Base-by-base conservation (phyloP, 2,329 filamentous ascomycete species). In the Pseudocercospora fijiensis region DNA sequence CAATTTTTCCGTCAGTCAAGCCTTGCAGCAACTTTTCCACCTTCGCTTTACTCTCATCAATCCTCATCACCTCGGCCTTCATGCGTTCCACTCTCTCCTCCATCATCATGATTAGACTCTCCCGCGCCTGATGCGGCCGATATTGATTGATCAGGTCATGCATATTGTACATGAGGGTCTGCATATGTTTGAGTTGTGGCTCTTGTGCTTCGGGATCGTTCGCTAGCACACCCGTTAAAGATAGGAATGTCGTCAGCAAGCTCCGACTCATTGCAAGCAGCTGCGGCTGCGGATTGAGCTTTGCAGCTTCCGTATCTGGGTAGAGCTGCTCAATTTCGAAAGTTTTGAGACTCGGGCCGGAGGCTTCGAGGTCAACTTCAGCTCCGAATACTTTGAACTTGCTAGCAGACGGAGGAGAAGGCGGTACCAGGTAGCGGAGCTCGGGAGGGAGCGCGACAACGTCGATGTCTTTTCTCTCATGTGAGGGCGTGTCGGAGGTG, bases 81-180 rank as follows among this genome's bases (percentile, higher is more conserved):
- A 88, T 89, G 69, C 82, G 84, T 70, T 91, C 87, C 28, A 96
- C 79, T 72, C 94, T 90, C 69, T 90, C 88, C 78, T 96, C 90
- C 90, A 97, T 92, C 81, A 94, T 85, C 69, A 89, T 79, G 30
- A 96, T 96, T 63, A 96, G 81, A 27, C 89, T 92, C 79, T 97
- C 93, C 51, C 94, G 82, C 24, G 93, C 92, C 79, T 98, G 94
- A 75, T 97, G 93, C 9, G 93, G 93, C 30, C 94, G 85, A 78
- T 96, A 98, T 76, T 96, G 89, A 76, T 99, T 99, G 69, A 98
- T 87, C 60, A 96, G 84, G 73, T 96, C 91, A 78, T 97, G 92
- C 73, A 96, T 90, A 76, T 98, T 98, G 76, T 94, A 88, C 67
- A 96, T 89, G 27, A 98, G 80, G 16, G 89, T 92, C 71, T 90